Percentiles rank a stretch among this genome's conserved stretches.
Evolutionary conservation across 176 grass and related monocot species (phyloP).

Genomic region (Eleusine coracana): DNA sequence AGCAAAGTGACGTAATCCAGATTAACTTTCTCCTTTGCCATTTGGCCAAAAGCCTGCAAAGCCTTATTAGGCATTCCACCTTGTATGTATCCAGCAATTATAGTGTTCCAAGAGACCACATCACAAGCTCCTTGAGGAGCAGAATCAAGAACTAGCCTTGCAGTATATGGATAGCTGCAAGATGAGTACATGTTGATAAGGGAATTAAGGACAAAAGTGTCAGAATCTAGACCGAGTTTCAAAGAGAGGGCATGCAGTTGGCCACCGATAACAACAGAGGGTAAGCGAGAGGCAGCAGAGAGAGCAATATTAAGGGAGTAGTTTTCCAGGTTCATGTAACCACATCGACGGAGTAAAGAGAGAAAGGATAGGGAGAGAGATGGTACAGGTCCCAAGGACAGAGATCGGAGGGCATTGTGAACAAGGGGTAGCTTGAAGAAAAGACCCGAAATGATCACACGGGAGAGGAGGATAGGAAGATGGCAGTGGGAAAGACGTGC

Average conservation of each 20-base stretch:
- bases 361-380: slow-evolving; percentile 68
- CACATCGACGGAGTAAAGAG: slow-evolving; percentile 46
- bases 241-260: slow-evolving; percentile 71
- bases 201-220: slow-evolving; percentile 83
- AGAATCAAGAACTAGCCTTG: slow-evolving; percentile 68
- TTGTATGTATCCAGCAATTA: slow-evolving; percentile 72
- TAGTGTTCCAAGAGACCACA: slow-evolving; percentile 83
- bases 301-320: slow-evolving; percentile 76
- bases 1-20: slow-evolving; percentile 80
- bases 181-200: slow-evolving; percentile 79
- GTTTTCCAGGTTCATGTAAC: slow-evolving; percentile 52
- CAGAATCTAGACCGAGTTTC: slow-evolving; percentile 60
- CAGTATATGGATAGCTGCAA: slow-evolving; percentile 53
- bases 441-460: slow-evolving; percentile 56
- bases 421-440: slow-evolving; percentile 58
- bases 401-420: slow-evolving; percentile 56
- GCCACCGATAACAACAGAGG: slow-evolving; percentile 48
- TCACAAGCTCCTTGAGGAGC: slow-evolving; percentile 57
- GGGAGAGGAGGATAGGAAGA: slow-evolving; percentile 64
- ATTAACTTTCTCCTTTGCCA: slow-evolving; percentile 47
- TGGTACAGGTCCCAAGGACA: slow-evolving; percentile 47
- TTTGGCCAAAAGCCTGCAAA: slow-evolving; percentile 58
- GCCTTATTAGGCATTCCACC: slow-evolving; percentile 57
- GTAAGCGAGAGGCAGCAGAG: slow-evolving; percentile 50
- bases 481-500: slow-evolving; percentile 44